phyloP scores from a whole-genome alignment of 2,329 filamentous ascomycete species.

The Talaromyces atroroseus region DNA sequence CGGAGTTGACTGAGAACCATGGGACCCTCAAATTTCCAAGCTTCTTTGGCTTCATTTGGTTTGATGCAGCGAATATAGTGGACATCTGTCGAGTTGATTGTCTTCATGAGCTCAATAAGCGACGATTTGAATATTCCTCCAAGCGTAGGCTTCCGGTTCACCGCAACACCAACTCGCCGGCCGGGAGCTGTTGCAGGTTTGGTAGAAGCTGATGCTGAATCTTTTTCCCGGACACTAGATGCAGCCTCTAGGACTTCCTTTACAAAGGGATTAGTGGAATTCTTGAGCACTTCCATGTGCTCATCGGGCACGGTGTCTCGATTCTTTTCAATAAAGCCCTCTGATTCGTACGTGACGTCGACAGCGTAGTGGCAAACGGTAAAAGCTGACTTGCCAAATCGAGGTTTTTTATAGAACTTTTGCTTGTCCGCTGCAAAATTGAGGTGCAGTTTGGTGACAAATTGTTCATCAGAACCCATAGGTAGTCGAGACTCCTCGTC shows the following conservation, averaged over 20 bases:
- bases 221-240: conserved; percentile 82
- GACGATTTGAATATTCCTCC: conserved; percentile 99
- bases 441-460: conserved; percentile 91
- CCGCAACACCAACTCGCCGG: conserved; percentile 82
- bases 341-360: conserved; percentile 97
- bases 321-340: conserved; percentile 99
- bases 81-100: conserved; percentile 95
- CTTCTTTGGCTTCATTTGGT: conserved; percentile 91
- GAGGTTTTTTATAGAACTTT: conserved; percentile 96
- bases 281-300: conserved; percentile 86
- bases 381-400: conserved; percentile 95
- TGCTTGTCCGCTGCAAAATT: conserved; percentile 88
- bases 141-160: conserved; percentile 92
- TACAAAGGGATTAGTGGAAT: conserved; percentile 80
- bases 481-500: conserved; percentile 95
- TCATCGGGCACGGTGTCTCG: conserved; percentile 97
- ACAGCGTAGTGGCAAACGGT: conserved; percentile 98
- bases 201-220: conserved; percentile 61
- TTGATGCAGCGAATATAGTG: conserved; percentile 99
- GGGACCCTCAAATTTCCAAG: conserved; percentile 97
- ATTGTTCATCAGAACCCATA: conserved; percentile 96
- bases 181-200: conserved; percentile 67
- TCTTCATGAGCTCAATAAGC: conserved; percentile 94
- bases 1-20: conserved; percentile 97
- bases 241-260: conserved; percentile 79